phyloP scores from a whole-genome alignment of 2,329 filamentous ascomycete species.

The Bipolaris sorokiniana region DNA sequence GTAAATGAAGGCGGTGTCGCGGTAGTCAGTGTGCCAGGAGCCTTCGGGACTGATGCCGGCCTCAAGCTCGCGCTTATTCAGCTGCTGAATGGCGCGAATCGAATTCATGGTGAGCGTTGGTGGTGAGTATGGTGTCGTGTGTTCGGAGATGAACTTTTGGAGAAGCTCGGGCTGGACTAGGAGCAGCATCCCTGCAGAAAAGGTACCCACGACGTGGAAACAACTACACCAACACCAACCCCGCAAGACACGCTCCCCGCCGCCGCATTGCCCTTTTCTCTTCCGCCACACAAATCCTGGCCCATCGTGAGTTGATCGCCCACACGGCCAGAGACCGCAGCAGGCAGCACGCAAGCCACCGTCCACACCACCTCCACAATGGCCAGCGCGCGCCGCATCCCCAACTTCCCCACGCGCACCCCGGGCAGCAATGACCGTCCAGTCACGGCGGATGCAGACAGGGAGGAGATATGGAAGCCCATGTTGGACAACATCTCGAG shows the following conservation, averaged over 20 bases:
- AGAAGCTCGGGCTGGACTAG: conserved; percentile 42
- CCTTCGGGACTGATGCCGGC: conserved; percentile 82
- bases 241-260: conserved; percentile 20
- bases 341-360: conserved; percentile 11
- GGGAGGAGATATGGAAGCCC: conserved; percentile 91
- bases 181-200: conserved; percentile 37
- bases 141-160: conserved; percentile 22
- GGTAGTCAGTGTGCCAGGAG: conserved; percentile 97
- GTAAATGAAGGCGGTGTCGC: conserved; percentile 95
- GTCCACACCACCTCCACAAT: conserved; percentile 42
- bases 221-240: conserved; percentile 28
- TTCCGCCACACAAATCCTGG: conserved; percentile 1
- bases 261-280: conserved; percentile 19
- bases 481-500: conserved; percentile 91
- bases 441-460: conserved; percentile 64
- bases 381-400: conserved; percentile 41
- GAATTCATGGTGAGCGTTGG: conserved; percentile 75
- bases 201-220: conserved; percentile 30
- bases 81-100: conserved; percentile 86
- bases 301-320: background rate
- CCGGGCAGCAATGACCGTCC: conserved; percentile 38
- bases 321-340: background rate
- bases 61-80: conserved; percentile 95
- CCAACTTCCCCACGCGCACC: conserved; percentile 39
- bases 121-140: background rate